Percentiles rank a stretch among this genome's conserved stretches.
phyloP scores from a whole-genome alignment of 192 early-diverging fungal species.

The Coemansia sp. region DNA sequence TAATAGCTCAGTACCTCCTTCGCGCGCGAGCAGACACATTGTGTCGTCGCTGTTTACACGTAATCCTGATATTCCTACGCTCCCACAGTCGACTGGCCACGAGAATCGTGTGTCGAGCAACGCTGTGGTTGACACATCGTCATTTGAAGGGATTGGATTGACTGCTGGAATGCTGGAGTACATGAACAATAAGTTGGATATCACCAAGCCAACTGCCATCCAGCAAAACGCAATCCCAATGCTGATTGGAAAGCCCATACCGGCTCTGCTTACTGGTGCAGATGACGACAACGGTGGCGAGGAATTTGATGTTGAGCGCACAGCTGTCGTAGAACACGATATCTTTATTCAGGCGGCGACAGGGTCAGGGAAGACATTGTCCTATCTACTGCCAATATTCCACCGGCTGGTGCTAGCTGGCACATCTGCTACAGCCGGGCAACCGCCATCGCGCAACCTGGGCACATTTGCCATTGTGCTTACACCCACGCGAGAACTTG shows the following conservation, averaged over 20 bases:
- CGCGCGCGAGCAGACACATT: constrained; percentile 59
- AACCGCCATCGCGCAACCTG: constrained; percentile 62
- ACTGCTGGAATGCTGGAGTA: constrained; percentile 67
- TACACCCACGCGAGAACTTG: constrained; percentile 96
- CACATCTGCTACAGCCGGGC: constrained; percentile 23
- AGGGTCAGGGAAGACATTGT: constrained; percentile 96
- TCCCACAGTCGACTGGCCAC: constrained; percentile 13
- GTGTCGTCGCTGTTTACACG: constrained; percentile 82
- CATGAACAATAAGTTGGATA: constrained; percentile 68
- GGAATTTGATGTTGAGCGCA: constrained; percentile 46
- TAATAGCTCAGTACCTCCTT: constrained; percentile 45
- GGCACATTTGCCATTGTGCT: constrained; percentile 92
- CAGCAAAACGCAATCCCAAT: constrained; percentile 84
- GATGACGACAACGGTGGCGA: constrained; percentile 15
- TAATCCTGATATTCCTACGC: constrained; percentile 60
- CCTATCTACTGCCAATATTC: constrained; percentile 91
- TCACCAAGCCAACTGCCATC: constrained; percentile 84
- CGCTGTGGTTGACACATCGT: constrained; percentile 48
- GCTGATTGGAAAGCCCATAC: constrained; percentile 53
- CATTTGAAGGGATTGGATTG: constrained; percentile 79
- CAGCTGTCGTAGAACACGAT: constrained; percentile 61
- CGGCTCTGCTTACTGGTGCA: constrained; percentile 2
- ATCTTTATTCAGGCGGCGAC: constrained; percentile 93
- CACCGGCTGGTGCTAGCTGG: constrained; percentile 78
- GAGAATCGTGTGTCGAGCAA: constrained; percentile 48